A percentile compares a stretch with the other conserved stretches of the same genome.
phyloP scores from a whole-genome alignment of 805 yeast species.

The Ogataea corticis region DNA sequence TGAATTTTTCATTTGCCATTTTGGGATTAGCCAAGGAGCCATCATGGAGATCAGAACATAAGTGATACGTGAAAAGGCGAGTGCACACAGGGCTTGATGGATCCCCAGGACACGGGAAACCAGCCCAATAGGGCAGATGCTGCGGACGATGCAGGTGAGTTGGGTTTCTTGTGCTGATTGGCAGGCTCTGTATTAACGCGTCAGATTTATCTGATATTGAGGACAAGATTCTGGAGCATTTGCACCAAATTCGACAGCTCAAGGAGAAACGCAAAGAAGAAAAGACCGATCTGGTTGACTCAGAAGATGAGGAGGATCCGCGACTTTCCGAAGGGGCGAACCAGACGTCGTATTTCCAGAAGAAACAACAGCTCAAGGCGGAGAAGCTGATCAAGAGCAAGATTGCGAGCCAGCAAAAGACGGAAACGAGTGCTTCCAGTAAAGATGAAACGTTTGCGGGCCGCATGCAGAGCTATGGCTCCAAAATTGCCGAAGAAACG shows the following conservation, averaged over 20 bases:
- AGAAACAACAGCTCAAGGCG: constrained; percentile 2
- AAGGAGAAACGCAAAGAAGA: constrained; percentile 20
- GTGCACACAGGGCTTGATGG: too few relatives aligned
- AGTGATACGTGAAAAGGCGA: too few relatives aligned
- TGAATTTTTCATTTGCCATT: not conserved
- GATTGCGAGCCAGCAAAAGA: constrained; percentile 1
- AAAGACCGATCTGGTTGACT: constrained; percentile 21
- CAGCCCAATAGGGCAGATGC: not conserved
- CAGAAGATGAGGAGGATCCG: constrained; percentile 33
- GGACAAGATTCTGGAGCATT: constrained; percentile 22
- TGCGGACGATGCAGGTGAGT: constrained; percentile 11
- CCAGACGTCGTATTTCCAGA: constrained; percentile 19
- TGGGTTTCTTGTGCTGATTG: not conserved
- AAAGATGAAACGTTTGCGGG: constrained; percentile 11
- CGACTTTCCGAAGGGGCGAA: constrained; percentile 15
- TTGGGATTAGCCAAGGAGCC: too few relatives aligned
- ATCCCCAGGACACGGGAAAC: too few relatives aligned
- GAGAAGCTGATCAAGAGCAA: constrained; percentile 14
- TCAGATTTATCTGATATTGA: constrained; percentile 28
- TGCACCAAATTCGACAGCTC: constrained; percentile 22
- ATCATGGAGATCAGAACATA: too few relatives aligned
- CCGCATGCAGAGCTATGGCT: constrained; percentile 12
- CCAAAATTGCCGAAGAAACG: constrained; percentile 20
- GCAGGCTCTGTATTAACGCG: constrained; percentile 10
- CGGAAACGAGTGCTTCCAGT: not conserved